Evolutionary conservation across 163 green algal species (phyloP), one percentile per base, ranked within the genome.

Genomic region (Scenedesmus sp.): DNA sequence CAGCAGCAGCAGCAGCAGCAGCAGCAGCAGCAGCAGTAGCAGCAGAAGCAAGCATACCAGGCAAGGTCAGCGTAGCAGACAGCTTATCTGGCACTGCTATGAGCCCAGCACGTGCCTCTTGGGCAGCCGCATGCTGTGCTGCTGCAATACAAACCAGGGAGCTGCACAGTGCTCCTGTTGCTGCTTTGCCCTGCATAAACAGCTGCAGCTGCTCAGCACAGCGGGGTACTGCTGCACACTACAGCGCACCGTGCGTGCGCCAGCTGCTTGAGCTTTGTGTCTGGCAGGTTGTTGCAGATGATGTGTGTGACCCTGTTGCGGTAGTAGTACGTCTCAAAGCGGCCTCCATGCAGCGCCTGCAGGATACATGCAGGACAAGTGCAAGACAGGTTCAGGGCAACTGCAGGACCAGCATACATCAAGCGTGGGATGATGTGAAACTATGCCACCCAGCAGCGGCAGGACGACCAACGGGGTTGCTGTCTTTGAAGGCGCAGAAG

Each of bases 251-350:
- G 81, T 55, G 81, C 88, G 64, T 92, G 86, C 10, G 92, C 86
- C 34, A 97, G 77, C 94, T 97, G 93, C 90, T 98, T 97, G 56
- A 99, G 85, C 91, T 99, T 98, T 10, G 96, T 96, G 91, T 99
- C 97, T 2, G 98, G 96, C 60, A 99, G 94, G 88, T 99, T 97
- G 93, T 85, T 95, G 94, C 96, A 99, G 5, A 99, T 95, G 85
- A 99, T 96, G 93, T 99, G 98, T 2, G 97, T 99, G 3, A 99
- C 96, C 2, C 73, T 84, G 67, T 93, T 88, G 20, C 95, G 93
- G 85, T 93, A 93, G 7, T 94, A 90, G 88, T 99, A 98, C 77
- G 97, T 97, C 88, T 98, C 96, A 90, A 98, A 99, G 20, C 88
- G 77, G 18, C 98, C 98, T 0, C 97, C 97, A 94, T 99, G 96